Conservation (phyloP, 2,329 filamentous ascomycete species). For the Ceratocystis albifundus region DNA sequence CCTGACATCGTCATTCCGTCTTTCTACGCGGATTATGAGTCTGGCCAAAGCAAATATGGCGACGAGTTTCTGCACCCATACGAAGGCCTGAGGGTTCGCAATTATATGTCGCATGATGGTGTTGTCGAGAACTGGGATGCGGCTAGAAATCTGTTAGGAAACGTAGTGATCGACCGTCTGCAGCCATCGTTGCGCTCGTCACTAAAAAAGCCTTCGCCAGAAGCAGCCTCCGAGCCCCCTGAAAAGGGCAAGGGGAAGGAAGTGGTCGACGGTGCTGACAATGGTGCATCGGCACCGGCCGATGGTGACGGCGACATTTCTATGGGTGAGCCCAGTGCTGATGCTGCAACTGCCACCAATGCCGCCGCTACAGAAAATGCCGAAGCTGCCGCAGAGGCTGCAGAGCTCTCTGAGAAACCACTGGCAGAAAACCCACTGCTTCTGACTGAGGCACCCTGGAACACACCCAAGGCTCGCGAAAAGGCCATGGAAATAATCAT, state of each 20-base stretch:
- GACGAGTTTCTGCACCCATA: constrained; percentile 79
- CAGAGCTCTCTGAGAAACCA: constrained; percentile 55
- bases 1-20: constrained; percentile 89
- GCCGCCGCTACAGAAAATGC: constrained; percentile 25
- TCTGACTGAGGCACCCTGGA: constrained; percentile 93
- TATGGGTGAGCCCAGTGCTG: constrained; percentile 37
- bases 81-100: constrained; percentile 68
- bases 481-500: constrained; percentile 93
- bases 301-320: constrained; percentile 51
- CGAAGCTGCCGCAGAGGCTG: constrained; percentile 22
- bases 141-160: constrained; percentile 81
- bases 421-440: constrained; percentile 82
- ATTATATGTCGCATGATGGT: constrained; percentile 81
- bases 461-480: constrained; percentile 73
- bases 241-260: constrained; percentile 37
- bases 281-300: constrained; percentile 39
- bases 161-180: constrained; percentile 77
- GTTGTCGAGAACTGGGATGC: constrained; percentile 95
- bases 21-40: constrained; percentile 59
- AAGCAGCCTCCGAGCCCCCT: constrained; percentile 52
- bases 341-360: constrained; percentile 12
- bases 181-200: constrained; percentile 62
- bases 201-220: constrained; percentile 42
- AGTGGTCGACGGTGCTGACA: constrained; percentile 45
- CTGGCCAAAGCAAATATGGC: constrained; percentile 58